Base-by-base conservation (phyloP, 164 flowering plant genomes). In the Brasenia schreberi region DNA sequence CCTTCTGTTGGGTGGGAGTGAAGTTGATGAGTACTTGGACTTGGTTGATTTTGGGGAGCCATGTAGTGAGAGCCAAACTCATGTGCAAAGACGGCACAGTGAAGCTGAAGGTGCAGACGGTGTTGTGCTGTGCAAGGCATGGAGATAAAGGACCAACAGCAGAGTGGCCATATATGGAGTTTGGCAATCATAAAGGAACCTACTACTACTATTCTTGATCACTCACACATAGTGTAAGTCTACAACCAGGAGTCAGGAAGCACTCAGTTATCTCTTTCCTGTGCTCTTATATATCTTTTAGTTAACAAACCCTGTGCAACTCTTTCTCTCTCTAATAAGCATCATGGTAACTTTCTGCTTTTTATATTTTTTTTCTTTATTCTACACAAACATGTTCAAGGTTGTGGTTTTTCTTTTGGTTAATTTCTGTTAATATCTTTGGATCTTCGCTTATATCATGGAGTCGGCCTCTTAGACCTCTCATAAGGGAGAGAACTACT, bases 211-310 rank as follows among this genome's bases (percentile, higher is more conserved):
- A 61, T n/a, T 7, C 63, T 61, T 23, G 27, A 11, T 86, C 84
- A 18, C 78, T 85, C 49, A 86, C 82, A 72, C 96, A 86, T 6
- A 92, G 88, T 66, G 97, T 91, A 88, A 81, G 65, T 18, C 39
- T 33, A 58, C 56, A 49, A 49, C 56, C 14, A 49, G 10, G 0
- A 1, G 39, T 1, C 39, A 33, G 56, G 16, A 49, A 49, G 16
- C 10, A 49, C 56, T 9, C 56, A 7, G 7, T 49, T 49, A 49
- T 49, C 16, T 14, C 56, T 49, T 49, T 9, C 56, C 56, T 5
- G 10, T 49, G 5, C 16, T 49, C 16, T 33, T 33, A 33, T 33
- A 33, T 33, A 1, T 2, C 39, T 33, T 33, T 33, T 33, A 33
- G 39, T 33, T 33, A 2, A 33, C 39, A 33, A 33, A 33, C 39